These are phyloP conservation scores for Plectosphaerella plurivora DNA, from an alignment of 2,329 filamentous ascomycete species.

Conservation along the genomic window DNA sequence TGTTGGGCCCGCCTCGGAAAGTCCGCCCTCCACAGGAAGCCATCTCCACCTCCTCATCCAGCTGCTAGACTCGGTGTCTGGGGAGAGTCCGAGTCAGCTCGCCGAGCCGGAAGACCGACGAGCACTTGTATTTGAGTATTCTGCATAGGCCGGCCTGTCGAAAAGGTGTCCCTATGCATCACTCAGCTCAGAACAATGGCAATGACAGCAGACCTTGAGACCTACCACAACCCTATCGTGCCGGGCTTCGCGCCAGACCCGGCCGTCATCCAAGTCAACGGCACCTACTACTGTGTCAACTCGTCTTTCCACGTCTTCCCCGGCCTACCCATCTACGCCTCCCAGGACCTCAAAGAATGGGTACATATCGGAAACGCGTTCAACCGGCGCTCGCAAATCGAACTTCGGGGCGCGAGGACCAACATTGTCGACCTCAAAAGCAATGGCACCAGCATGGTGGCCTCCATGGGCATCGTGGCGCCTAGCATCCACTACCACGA, in stretches of 20 bases:
- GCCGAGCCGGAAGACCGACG: no score
- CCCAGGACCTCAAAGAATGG: conserved; percentile 25
- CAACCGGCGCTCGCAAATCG: conserved; percentile 4
- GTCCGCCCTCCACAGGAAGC: no score
- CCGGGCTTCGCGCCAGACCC: conserved; percentile 26
- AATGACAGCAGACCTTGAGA: no score
- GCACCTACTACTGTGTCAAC: conserved; percentile 36
- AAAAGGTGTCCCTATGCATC: no score
- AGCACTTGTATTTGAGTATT: no score
- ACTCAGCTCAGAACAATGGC: no score
- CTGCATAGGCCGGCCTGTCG: no score
- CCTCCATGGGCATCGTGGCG: background rate
- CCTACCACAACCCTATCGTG: conserved; percentile 19
- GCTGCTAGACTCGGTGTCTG: no score
- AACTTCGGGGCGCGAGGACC: background rate
- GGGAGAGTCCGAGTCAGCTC: no score
- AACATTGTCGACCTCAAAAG: background rate
- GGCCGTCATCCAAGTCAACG: conserved; percentile 20
- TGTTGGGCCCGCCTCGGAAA: no score
- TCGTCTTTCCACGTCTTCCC: conserved; percentile 58
- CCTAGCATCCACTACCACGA: conserved; percentile 10
- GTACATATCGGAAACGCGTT: conserved; percentile 18
- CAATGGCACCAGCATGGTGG: conserved; percentile 1
- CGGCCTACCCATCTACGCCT: conserved; percentile 38
- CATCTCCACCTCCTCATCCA: no score